Percentiles rank a stretch among this genome's conserved stretches.
These are phyloP conservation scores for Sclerotinia spermophila DNA, from an alignment of 2,329 filamentous ascomycete species.

Conservation along the genomic window DNA sequence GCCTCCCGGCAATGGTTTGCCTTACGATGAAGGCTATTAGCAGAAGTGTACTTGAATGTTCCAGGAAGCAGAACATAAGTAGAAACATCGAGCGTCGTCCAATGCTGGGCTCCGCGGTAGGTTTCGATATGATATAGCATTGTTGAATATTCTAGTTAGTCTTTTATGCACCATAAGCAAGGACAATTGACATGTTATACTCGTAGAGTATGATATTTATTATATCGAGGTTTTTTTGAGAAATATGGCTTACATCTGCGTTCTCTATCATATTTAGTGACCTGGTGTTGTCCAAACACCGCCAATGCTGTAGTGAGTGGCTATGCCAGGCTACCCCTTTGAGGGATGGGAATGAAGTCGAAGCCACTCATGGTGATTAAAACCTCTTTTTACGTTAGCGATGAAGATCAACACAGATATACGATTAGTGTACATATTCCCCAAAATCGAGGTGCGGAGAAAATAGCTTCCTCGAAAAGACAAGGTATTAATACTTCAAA, in stretches of 20 bases:
- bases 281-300: neutral
- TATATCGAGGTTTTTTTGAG: too few relatives aligned
- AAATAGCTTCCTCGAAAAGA: neutral
- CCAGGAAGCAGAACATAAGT: neutral
- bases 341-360: neutral
- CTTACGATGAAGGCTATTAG: accelerated
- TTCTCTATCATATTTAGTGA: neutral
- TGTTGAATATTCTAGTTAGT: neutral
- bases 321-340: accelerated
- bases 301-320: neutral
- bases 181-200: neutral
- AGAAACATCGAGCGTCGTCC: neutral
- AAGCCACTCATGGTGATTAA: neutral
- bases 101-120: neutral
- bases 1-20: accelerated
- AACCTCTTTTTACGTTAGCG: neutral
- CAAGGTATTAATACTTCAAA: neutral
- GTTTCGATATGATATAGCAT: neutral
- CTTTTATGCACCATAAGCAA: neutral
- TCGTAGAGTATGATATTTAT: too few relatives aligned
- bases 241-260: neutral
- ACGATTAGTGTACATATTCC: neutral
- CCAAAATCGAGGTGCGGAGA: neutral
- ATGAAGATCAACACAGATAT: neutral
- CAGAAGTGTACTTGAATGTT: neutral